Evolutionary conservation across 345 rosid genomes (phyloP).

Genomic region (Ceriops tagal): DNA sequence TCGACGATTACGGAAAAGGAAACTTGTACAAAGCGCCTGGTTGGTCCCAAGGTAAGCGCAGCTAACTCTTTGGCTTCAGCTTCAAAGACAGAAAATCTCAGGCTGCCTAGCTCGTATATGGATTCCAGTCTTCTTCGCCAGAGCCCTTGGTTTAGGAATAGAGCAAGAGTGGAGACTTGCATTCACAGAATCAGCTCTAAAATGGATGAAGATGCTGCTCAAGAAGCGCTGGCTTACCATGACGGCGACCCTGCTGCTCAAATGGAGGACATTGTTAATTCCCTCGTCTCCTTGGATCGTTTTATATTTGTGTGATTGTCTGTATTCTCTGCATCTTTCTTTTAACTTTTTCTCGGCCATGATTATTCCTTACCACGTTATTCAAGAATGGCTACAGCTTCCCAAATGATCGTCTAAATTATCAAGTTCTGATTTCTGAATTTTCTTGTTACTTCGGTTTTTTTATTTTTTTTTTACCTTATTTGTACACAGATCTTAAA

Average conservation of each 20-base stretch:
- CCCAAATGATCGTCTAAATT: conserved; percentile 7
- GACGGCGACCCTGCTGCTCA: conserved; percentile 27
- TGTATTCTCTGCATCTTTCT: neutral
- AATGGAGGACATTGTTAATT: conserved; percentile 61
- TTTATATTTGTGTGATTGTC: conserved; percentile 65
- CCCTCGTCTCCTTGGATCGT: conserved; percentile 83
- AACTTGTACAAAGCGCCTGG: conserved; percentile 31
- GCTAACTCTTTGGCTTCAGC: conserved; percentile 28
- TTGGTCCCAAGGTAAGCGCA: conserved; percentile 23
- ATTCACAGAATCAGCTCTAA: conserved; percentile 55
- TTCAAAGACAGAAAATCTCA: conserved; percentile 31
- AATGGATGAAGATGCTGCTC: conserved; percentile 40
- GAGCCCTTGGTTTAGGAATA: conserved; percentile 29
- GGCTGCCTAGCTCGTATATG: conserved; percentile 30
- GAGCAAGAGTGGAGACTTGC: conserved; percentile 33
- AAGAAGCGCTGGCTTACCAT: conserved; percentile 32
- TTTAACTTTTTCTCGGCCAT: neutral
- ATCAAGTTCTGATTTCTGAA: neutral
- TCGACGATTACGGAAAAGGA: conserved; percentile 21
- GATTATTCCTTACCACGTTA: neutral
- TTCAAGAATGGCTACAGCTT: neutral
- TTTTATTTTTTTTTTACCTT: too few relatives aligned
- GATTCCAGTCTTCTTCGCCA: conserved; percentile 16
- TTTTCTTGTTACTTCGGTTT: too few relatives aligned
- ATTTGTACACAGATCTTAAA: too few relatives aligned